These are phyloP conservation scores for Phytophthora cactorum DNA, from an alignment of 352 stramenopile genomes.

Conservation along the genomic window DNA sequence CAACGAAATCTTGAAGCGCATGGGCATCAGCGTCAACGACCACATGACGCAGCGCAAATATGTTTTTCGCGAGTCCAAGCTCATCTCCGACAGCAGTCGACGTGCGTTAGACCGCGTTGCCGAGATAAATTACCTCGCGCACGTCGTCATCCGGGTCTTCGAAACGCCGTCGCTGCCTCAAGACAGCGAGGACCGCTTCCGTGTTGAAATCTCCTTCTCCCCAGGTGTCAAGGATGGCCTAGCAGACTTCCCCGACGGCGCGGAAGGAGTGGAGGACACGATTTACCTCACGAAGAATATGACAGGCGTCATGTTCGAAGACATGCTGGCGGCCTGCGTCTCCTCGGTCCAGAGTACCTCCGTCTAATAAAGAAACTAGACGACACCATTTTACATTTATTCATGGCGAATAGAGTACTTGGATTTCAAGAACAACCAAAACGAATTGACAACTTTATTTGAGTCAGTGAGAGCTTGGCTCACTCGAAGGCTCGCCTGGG, in stretches of 20 bases:
- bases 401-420: slow-evolving; percentile 27
- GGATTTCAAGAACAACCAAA: slow-evolving; percentile 17
- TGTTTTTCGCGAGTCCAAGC: slow-evolving; percentile 81
- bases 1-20: slow-evolving; percentile 85
- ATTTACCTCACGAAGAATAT: slow-evolving; percentile 89
- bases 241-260: slow-evolving; percentile 9
- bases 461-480: slow-evolving; percentile 2
- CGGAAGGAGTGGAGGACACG: slow-evolving; percentile 59
- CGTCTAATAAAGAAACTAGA: slow-evolving; percentile 17
- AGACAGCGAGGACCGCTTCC: slow-evolving; percentile 85
- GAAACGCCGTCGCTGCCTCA: slow-evolving; percentile 92
- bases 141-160: slow-evolving; percentile 99
- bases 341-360: slow-evolving; percentile 67
- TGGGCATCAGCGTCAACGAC: slow-evolving; percentile 86
- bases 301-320: slow-evolving; percentile 89
- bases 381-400: slow-evolving; percentile 12
- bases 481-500: neutral
- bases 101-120: slow-evolving; percentile 85
- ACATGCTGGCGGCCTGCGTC: slow-evolving; percentile 87
- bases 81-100: slow-evolving; percentile 77
- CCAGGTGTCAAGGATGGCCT: slow-evolving; percentile 67
- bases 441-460: slow-evolving; percentile 25
- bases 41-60: slow-evolving; percentile 84
- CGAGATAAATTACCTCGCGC: slow-evolving; percentile 98
- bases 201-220: slow-evolving; percentile 88